Conservation (phyloP, 1,139 yeast species). For the Suhomyces chickasaworum region DNA sequence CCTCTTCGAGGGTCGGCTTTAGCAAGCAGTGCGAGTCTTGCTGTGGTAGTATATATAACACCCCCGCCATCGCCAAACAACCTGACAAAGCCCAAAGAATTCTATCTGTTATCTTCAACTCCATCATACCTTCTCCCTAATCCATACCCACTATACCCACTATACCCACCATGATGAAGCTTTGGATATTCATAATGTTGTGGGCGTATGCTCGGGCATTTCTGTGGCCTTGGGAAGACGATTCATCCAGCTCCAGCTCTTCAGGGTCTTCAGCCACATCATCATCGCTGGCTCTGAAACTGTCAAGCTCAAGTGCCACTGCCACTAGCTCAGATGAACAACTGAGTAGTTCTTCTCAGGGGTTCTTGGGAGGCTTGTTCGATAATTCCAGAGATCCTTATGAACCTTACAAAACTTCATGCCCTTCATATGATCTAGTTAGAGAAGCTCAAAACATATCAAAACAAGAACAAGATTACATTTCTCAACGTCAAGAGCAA, state of each 20-base stretch:
- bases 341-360: conserved; percentile 4
- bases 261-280: conserved; percentile 5
- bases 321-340: not conserved
- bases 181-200: conserved; percentile 1
- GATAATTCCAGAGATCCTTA: conserved; percentile 9
- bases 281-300: not conserved
- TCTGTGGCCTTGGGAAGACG: conserved; percentile 17
- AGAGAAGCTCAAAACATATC: conserved; percentile 35
- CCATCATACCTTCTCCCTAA: not conserved
- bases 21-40: not conserved
- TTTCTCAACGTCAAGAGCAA: conserved; percentile 28
- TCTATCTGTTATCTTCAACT: not conserved
- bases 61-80: not conserved
- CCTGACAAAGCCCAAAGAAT: not conserved
- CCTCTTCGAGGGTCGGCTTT: not conserved
- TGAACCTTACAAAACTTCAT: conserved; percentile 9
- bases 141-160: too few species aligned
- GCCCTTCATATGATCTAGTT: conserved; percentile 11
- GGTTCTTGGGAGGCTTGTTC: conserved; percentile 2
- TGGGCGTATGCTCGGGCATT: conserved; percentile 10
- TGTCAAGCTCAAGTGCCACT: not conserved
- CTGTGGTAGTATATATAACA: not conserved
- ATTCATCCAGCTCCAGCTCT: conserved; percentile 4
- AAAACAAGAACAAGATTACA: conserved; percentile 30
- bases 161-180: conserved; percentile 5